Conservation (phyloP, 257 asterid species). For the Solanum appendiculatum region DNA sequence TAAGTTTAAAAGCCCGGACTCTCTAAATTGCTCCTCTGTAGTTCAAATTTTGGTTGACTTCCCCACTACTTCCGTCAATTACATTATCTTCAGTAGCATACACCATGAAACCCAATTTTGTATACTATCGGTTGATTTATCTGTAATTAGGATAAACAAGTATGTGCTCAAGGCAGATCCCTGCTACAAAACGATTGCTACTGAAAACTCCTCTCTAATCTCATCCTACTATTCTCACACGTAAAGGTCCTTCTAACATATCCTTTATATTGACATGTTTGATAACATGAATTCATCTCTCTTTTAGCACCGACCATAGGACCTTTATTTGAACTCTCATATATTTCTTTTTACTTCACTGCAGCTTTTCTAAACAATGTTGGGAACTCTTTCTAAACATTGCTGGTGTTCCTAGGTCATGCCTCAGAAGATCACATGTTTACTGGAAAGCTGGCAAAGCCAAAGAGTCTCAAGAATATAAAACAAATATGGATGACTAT, state of each 20-base stretch:
- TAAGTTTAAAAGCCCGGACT: not conserved
- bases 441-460: not conserved
- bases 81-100: not conserved
- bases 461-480: not conserved
- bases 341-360: not conserved
- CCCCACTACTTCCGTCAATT: not conserved
- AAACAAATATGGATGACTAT: not conserved
- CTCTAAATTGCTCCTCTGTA: not conserved
- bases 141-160: not conserved
- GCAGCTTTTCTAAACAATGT: too few species aligned
- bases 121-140: not conserved
- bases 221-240: not conserved
- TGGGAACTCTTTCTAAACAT: too few species aligned
- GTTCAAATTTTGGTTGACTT: not conserved
- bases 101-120: not conserved
- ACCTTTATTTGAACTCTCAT: not conserved
- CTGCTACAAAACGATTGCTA: not conserved
- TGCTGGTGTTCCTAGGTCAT: not conserved
- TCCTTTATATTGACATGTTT: not conserved
- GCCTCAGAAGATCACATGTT: not conserved
- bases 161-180: not conserved
- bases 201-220: not conserved
- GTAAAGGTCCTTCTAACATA: not conserved
- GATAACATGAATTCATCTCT: not conserved
- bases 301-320: too few species aligned